Evolutionary conservation across 495 filamentous ascomycete species (phyloP).

Genomic region (Alectoria sarmentosa): DNA sequence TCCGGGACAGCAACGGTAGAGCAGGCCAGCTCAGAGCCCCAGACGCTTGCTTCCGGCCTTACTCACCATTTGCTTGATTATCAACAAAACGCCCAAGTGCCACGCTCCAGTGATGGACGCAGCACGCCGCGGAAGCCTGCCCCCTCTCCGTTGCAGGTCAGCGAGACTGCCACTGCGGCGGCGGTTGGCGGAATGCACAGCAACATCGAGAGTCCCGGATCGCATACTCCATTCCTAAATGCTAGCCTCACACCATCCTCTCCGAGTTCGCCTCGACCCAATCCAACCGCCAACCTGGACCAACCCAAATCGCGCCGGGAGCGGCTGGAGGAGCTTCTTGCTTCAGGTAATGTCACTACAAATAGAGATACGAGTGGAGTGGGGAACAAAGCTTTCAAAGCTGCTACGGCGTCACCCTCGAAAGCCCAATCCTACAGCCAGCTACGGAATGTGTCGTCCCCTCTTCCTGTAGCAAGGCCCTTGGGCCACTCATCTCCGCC

Average conservation of each 20-base stretch:
- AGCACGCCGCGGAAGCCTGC: constrained; percentile 16
- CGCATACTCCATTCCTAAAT: constrained; percentile 5
- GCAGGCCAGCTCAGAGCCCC: constrained; percentile 10
- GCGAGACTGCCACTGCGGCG: constrained; percentile 43
- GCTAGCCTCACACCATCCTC: constrained; percentile 10
- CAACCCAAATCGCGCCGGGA: constrained; percentile 24
- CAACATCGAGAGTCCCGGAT: constrained; percentile 13
- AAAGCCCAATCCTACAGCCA: constrained; percentile 25
- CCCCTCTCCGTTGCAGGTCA: constrained; percentile 39
- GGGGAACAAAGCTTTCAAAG: constrained; percentile 3
- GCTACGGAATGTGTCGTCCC: constrained; percentile 25
- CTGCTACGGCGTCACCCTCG: constrained; percentile 15
- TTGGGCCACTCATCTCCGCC: constrained; percentile 25
- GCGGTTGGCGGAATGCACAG: neutral
- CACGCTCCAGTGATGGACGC: constrained; percentile 5
- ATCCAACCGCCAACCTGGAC: constrained; percentile 3
- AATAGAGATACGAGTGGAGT: constrained; percentile 6
- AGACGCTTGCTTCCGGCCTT: constrained; percentile 8
- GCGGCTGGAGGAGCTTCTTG: constrained; percentile 16
- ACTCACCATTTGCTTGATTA: constrained; percentile 6
- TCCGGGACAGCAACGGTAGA: constrained; percentile 15
- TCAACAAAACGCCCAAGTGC: neutral
- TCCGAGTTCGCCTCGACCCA: constrained; percentile 20
- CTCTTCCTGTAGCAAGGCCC: constrained; percentile 17
- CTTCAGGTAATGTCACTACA: constrained; percentile 10